phyloP scores from a whole-genome alignment of 2,329 filamentous ascomycete genomes.

The Ambrosiella beaveri region DNA sequence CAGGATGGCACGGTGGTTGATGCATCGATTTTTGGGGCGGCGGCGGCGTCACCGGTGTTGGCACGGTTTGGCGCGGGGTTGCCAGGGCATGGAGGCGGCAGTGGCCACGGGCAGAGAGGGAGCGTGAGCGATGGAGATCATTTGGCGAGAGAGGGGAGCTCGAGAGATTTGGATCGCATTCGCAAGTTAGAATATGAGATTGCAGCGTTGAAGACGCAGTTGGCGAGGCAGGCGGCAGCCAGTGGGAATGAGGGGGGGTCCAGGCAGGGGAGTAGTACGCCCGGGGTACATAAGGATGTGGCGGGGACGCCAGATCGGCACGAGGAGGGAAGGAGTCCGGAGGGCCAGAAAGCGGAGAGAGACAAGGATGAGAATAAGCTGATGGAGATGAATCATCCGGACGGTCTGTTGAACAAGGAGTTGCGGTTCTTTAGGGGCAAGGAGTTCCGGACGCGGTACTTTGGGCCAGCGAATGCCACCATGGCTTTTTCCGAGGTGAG shows the following conservation, averaged over 20 bases:
- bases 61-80: constrained; percentile 18
- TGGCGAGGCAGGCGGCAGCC: constrained; percentile 27
- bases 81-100: not conserved
- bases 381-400: constrained; percentile 24
- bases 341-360: not conserved
- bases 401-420: constrained; percentile 26
- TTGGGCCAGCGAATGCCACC: constrained; percentile 42
- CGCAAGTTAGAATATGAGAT: constrained; percentile 42
- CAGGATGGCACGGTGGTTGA: constrained; percentile 34
- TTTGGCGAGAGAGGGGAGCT: constrained; percentile 22
- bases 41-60: constrained; percentile 25
- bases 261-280: constrained; percentile 1
- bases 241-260: constrained; percentile 15
- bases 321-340: constrained; percentile 7
- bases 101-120: constrained; percentile 15
- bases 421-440: constrained; percentile 40
- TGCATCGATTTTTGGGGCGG: constrained; percentile 22
- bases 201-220: constrained; percentile 35
- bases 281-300: constrained; percentile 28
- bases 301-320: constrained; percentile 14
- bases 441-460: constrained; percentile 43
- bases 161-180: constrained; percentile 39
- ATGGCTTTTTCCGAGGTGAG: constrained; percentile 38
- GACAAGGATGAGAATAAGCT: constrained; percentile 21
- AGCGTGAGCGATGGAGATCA: constrained; percentile 21